Evolutionary conservation across 805 yeast genomes (phyloP).

Genomic region (Saccharomycopsis olivae): DNA sequence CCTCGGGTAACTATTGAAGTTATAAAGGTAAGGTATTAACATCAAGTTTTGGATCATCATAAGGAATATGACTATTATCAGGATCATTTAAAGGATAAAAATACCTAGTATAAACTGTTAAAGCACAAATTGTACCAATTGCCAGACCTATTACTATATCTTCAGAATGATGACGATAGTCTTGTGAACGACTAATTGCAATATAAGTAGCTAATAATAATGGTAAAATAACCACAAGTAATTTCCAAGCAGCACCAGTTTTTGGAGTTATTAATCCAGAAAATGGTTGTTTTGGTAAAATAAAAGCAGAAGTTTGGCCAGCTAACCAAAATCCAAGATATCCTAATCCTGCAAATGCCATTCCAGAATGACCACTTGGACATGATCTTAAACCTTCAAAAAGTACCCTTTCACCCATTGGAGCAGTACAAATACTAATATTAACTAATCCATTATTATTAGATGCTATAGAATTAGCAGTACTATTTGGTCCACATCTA

Average conservation of each 20-base stretch:
- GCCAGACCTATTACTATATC: conserved; percentile 69
- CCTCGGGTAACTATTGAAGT: too few relatives aligned
- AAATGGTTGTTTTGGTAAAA: conserved; percentile 40
- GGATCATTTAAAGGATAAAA: conserved; percentile 33
- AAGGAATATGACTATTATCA: conserved; percentile 32
- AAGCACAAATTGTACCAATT: conserved; percentile 54
- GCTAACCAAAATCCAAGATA: conserved; percentile 53
- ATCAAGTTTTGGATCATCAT: too few relatives aligned
- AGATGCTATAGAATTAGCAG: conserved; percentile 33
- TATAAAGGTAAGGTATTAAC: too few relatives aligned
- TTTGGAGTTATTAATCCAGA: too few relatives aligned
- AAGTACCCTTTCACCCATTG: conserved; percentile 23
- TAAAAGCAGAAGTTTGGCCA: conserved; percentile 50
- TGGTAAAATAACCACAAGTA: conserved; percentile 43
- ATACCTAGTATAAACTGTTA: conserved; percentile 26
- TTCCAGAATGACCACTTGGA: conserved; percentile 73
- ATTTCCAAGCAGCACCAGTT: conserved; percentile 66
- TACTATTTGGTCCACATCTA: conserved; percentile 63
- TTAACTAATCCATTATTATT: conserved; percentile 21
- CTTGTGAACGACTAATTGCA: conserved; percentile 81
- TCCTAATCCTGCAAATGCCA: conserved; percentile 58
- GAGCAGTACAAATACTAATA: conserved; percentile 27
- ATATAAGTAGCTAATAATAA: conserved; percentile 58
- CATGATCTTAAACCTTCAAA: conserved; percentile 73
- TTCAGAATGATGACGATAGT: conserved; percentile 86